phyloP scores from a whole-genome alignment of 768 basidiomycete genomes.

The Chalciporus chontae region DNA sequence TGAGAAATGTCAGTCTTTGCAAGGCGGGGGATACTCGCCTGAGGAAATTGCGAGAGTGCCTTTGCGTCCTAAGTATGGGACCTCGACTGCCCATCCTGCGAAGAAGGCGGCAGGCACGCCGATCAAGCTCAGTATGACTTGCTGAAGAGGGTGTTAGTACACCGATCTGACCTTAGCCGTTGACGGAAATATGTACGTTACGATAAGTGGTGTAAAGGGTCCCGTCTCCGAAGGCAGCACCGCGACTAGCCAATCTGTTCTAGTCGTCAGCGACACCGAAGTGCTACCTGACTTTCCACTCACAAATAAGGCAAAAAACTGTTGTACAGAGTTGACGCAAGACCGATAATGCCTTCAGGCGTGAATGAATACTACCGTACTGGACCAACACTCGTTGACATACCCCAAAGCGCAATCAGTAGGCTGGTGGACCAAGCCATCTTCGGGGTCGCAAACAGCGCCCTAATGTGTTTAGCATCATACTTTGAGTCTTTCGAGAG shows the following conservation, averaged over 20 bases:
- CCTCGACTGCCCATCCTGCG: slow-evolving; percentile 68
- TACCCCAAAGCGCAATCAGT: slow-evolving; percentile 46
- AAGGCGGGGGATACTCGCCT: slow-evolving; percentile 39
- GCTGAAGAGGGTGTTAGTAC: slow-evolving; percentile 34
- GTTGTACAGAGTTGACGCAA: slow-evolving; percentile 68
- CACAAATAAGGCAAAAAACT: slow-evolving; percentile 52
- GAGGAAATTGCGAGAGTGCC: slow-evolving; percentile 66
- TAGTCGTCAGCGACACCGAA: not conserved
- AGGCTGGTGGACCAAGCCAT: slow-evolving; percentile 65
- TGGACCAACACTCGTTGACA: slow-evolving; percentile 17
- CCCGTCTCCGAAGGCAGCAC: slow-evolving; percentile 66
- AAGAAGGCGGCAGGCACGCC: slow-evolving; percentile 72
- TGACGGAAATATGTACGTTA: slow-evolving; percentile 41
- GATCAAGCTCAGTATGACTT: slow-evolving; percentile 64
- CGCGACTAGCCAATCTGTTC: slow-evolving; percentile 55
- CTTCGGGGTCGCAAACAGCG: slow-evolving; percentile 59
- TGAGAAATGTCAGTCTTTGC: slow-evolving; percentile 35
- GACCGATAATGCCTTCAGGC: slow-evolving; percentile 64
- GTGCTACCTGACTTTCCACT: slow-evolving; percentile 11
- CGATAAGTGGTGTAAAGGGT: slow-evolving; percentile 70
- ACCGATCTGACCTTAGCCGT: not conserved
- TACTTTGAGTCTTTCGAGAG: slow-evolving; percentile 42
- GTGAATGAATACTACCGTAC: not conserved
- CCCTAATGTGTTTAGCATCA: slow-evolving; percentile 44
- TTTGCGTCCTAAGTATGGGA: slow-evolving; percentile 58